Base-by-base conservation (phyloP, 1,284 basidiomycete species). In the Taiwanofungus camphoratus region DNA sequence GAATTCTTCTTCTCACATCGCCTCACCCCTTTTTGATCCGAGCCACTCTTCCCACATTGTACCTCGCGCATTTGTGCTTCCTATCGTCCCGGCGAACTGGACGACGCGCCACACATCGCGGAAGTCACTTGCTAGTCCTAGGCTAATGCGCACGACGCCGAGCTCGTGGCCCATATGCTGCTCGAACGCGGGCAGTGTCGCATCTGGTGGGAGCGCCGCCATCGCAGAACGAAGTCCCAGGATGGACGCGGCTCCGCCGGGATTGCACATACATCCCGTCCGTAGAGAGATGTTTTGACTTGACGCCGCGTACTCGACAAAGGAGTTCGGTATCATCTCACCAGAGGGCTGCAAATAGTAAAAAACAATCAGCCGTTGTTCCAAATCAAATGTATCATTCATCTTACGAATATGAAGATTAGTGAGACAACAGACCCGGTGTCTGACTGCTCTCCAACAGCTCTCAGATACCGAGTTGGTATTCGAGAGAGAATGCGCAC, bases 251-350 rank as follows among this genome's bases (percentile, higher is more conserved):
- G 85, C 83, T 9, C 79, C 87, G 5, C 87, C 87, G 4, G 87
- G 84, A 50, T 90, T 90, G 56, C 88, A 91, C 74, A 91, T 82
- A 58, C 87, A 90, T 0, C 87, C 87, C 1, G 87, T 87, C 32
- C 87, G 77, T 13, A 91, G 64, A 9, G 86, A 86, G 47, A 91
- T 80, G 42, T 70, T 74, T 42, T 74, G 69, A 41, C 64, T 67
- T 5, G 82, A 73, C 1, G 87, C 83, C 2, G 79, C 73, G 48
- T 79, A 68, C 52, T 86, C 83, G 52, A 88, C 70, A 56, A 84
- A 82, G 2, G 78, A 77, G 52, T 82, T 80, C 0, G 84, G 77
- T 4, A 88, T 62, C 65, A 80, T 76, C 31, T 76, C 71, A 16
- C 84, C 84, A 8, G 64, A 63, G 18, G 81, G 73, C 82, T 87